Evolutionary conservation across 1,284 basidiomycete genomes (phyloP).

Genomic region (Phenoliferia sp.): DNA sequence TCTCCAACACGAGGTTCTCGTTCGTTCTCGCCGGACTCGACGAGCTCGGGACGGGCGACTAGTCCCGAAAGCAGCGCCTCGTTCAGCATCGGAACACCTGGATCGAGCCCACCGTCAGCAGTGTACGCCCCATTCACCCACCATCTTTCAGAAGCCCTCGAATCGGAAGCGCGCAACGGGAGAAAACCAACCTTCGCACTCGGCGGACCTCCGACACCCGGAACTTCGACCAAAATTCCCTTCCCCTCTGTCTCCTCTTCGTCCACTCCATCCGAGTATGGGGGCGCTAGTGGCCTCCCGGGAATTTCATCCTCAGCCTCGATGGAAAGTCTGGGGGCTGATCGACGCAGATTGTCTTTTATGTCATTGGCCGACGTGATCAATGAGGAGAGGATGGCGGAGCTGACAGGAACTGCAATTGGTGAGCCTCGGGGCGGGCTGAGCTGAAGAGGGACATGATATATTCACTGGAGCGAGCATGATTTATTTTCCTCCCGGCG

Average conservation of each 20-base stretch:
- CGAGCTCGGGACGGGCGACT: not conserved
- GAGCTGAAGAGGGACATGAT: too few relatives aligned
- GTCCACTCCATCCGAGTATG: not conserved
- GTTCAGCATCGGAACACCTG: constrained; percentile 21
- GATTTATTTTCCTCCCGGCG: too few relatives aligned
- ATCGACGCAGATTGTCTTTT: not conserved
- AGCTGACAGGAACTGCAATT: constrained; percentile 18
- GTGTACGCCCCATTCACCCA: constrained; percentile 15
- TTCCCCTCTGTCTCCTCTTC: constrained; percentile 3
- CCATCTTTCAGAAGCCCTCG: constrained; percentile 25
- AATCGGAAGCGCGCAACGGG: constrained; percentile 23
- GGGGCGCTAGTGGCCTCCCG: not conserved
- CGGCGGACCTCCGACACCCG: not conserved
- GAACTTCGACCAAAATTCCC: constrained; percentile 7
- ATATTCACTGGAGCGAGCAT: too few relatives aligned
- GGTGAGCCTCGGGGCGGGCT: not conserved
- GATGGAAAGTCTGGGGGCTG: not conserved
- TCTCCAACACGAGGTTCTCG: constrained; percentile 13
- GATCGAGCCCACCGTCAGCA: constrained; percentile 7
- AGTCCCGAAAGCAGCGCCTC: constrained; percentile 17
- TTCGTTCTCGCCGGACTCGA: constrained; percentile 22
- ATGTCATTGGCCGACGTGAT: constrained; percentile 24
- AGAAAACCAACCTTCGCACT: constrained; percentile 6
- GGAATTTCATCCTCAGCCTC: not conserved
- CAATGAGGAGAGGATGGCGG: constrained; percentile 31